Evolutionary conservation across 1,284 basidiomycete genomes (phyloP).

Genomic region (Fomitopsis schrenkii): DNA sequence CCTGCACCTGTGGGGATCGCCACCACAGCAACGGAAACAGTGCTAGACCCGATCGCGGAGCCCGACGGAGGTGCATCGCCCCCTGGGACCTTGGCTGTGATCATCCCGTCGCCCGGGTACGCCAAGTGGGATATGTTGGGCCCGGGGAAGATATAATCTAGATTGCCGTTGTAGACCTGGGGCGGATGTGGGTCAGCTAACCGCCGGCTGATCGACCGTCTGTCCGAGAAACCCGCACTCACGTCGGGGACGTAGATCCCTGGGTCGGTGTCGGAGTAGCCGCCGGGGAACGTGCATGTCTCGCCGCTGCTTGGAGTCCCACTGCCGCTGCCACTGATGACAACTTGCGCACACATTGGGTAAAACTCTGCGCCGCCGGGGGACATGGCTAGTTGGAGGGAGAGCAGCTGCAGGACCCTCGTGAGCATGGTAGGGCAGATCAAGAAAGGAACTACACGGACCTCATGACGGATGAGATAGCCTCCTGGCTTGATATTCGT

Average conservation of each 20-base stretch:
- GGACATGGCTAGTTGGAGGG: conserved; percentile 53
- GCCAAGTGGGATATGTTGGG: conserved; percentile 30
- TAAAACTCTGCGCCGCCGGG: conserved; percentile 68
- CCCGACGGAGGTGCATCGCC: conserved; percentile 12
- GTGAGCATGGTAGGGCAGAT: neutral
- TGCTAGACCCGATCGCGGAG: conserved; percentile 9
- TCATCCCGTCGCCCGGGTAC: conserved; percentile 17
- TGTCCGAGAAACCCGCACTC: conserved; percentile 9
- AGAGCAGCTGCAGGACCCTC: conserved; percentile 43
- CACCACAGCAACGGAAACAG: conserved; percentile 10
- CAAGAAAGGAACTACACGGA: neutral
- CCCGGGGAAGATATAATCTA: conserved; percentile 37
- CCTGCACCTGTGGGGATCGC: conserved; percentile 7
- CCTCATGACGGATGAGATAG: conserved; percentile 68
- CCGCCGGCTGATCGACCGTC: neutral
- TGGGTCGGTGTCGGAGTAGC: conserved; percentile 57
- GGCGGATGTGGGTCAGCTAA: neutral
- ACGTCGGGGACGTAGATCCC: conserved; percentile 53
- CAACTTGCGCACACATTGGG: conserved; percentile 60
- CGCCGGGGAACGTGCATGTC: conserved; percentile 59
- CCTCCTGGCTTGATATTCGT: conserved; percentile 50
- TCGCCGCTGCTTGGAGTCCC: conserved; percentile 37
- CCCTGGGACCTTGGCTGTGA: conserved; percentile 13
- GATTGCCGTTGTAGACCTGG: conserved; percentile 33
- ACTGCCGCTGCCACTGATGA: conserved; percentile 45